Evolutionary conservation across 2,329 filamentous ascomycete genomes (phyloP), one percentile per base, ranked within the genome.

Genomic region (Microdochium paspali): DNA sequence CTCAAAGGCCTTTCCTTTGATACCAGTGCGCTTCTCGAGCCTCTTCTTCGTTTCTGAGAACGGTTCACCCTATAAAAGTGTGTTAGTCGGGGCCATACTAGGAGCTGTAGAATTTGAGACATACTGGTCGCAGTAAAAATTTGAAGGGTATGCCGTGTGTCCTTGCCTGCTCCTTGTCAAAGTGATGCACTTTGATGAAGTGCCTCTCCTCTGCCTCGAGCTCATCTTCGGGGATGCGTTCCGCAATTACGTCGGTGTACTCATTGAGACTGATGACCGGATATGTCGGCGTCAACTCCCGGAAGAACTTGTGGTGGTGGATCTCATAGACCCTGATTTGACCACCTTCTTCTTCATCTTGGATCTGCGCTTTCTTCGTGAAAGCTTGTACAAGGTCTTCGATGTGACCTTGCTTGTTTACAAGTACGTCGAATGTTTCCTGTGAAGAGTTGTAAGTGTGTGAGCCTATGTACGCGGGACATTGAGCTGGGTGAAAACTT

Each of bases 1-100:
- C 66, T 98, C 91, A 56, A 98, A 90, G 54, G 89, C 89, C 74
- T 98, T 98, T 65, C 93, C 94, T 68, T 96, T 96, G 69, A 98
- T 84, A 24, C 90, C 90, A 1, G 88, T 95, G 50, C 91, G 79
- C 66, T 90, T 91, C 56, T 93, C 90, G 3, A 98, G 73, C n/a
- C 93, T 82, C 68, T 95, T 89, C 71, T 91, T 96, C 40, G 90
- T 96, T 28, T 97, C 88, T 49, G 81, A 82, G 67, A 98, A 97
- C 32, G 76, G 74, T 65, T 98, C 93, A 47, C 82, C 87, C 81
- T 91, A 46, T 9, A 48, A 50, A 50, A 63, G 54, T 58, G 58
- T 46, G 46, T 61, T 49, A 47, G 44, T 24, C 48, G n/a, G 32
- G 24, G n/a, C 24, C 5, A 35, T 6, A 40, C 20, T 42, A 25